A percentile compares a stretch with the other conserved stretches of the same genome.
Conservation (phyloP, 2,329 filamentous ascomycete species). For the Didymella segeticola region DNA sequence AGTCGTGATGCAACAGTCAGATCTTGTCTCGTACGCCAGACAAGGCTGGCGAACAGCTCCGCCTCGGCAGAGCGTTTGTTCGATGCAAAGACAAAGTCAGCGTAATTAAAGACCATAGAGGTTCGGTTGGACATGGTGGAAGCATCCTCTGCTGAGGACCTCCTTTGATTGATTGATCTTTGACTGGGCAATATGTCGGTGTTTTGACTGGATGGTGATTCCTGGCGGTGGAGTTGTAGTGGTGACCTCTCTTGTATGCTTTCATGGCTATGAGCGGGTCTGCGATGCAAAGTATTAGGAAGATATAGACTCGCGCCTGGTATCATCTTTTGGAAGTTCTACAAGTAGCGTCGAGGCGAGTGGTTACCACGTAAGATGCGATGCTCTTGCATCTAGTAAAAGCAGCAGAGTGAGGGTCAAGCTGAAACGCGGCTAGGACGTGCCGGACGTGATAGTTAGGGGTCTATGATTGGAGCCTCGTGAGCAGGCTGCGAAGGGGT, state of each 20-base stretch:
- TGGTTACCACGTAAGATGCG: too few species aligned
- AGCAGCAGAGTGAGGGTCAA: too few species aligned
- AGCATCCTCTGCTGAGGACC: not conserved
- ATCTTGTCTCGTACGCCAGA: conserved; percentile 38
- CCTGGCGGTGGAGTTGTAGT: not conserved
- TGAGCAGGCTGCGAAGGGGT: too few species aligned
- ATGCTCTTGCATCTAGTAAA: too few species aligned
- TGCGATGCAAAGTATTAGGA: not conserved
- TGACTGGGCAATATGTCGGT: conserved; percentile 2
- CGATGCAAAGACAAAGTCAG: conserved; percentile 32
- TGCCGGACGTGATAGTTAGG: too few species aligned
- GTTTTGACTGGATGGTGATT: not conserved
- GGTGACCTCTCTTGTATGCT: not conserved
- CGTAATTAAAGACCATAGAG: conserved; percentile 36
- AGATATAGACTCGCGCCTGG: not conserved
- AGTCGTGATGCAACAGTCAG: conserved; percentile 38
- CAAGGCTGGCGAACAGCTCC: conserved; percentile 30
- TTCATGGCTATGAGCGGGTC: not conserved
- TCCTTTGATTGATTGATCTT: conserved; percentile 1
- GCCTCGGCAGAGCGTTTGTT: conserved; percentile 34
- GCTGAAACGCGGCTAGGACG: too few species aligned
- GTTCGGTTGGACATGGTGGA: conserved; percentile 26
- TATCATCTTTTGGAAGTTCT: not conserved
- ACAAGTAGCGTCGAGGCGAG: too few species aligned
- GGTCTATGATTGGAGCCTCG: too few species aligned